These are phyloP conservation scores for Xylaria curta DNA, from an alignment of 495 filamentous ascomycete genomes.

Conservation along the genomic window DNA sequence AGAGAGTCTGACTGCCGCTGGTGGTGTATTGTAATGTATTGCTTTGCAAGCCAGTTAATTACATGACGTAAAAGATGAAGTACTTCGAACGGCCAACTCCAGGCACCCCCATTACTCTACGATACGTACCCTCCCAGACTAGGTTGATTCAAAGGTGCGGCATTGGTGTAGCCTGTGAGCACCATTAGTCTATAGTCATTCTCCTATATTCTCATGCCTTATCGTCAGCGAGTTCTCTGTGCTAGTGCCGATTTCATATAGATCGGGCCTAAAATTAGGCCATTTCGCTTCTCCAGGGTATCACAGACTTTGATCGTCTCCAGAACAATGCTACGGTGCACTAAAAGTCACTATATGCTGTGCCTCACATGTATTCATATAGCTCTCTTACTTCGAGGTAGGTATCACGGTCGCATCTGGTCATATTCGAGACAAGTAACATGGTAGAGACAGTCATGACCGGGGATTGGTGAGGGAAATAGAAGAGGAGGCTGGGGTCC, in stretches of 20 bases:
- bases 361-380: conserved; percentile 2
- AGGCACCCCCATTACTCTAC: not conserved
- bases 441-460: not conserved
- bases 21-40: not conserved
- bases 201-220: not conserved
- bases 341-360: conserved; percentile 5
- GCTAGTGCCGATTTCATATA: conserved; percentile 18
- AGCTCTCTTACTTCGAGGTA: not conserved
- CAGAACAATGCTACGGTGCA: conserved; percentile 15
- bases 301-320: conserved; percentile 10
- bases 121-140: conserved; percentile 1
- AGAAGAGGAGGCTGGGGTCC: conserved; percentile 1
- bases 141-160: not conserved
- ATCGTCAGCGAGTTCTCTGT: not conserved
- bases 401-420: conserved; percentile 15
- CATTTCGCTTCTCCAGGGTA: conserved; percentile 19
- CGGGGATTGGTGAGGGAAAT: conserved; percentile 8
- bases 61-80: conserved; percentile 18
- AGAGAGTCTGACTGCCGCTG: conserved; percentile 3
- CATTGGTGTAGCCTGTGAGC: not conserved
- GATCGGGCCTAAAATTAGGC: conserved; percentile 25
- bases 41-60: not conserved
- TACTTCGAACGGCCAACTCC: not conserved
- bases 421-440: not conserved
- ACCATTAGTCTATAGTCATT: not conserved